These are phyloP conservation scores for Podospora appendiculata DNA, from an alignment of 495 filamentous ascomycete species.

Conservation along the genomic window DNA sequence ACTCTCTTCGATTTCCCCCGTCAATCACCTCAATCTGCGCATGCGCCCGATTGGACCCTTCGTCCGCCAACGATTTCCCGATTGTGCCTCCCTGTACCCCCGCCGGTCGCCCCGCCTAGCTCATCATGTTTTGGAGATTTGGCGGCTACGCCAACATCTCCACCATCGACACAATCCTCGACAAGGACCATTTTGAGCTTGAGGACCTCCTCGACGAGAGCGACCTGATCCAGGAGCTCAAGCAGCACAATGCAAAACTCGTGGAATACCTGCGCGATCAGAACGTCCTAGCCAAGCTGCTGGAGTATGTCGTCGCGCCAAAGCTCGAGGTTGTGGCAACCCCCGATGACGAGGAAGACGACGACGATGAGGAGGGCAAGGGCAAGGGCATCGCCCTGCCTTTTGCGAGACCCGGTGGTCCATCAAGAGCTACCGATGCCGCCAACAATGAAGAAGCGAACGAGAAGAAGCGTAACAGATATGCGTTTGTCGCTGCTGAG, in stretches of 20 bases:
- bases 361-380: conserved; percentile 43
- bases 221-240: conserved; percentile 93
- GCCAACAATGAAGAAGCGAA: conserved; percentile 51
- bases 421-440: conserved; percentile 31
- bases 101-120: conserved; percentile 2
- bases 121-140: conserved; percentile 97
- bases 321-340: conserved; percentile 49
- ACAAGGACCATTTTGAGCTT: conserved; percentile 86
- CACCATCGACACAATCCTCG: conserved; percentile 90
- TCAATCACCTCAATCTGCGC: conserved; percentile 1
- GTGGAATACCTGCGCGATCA: conserved; percentile 92
- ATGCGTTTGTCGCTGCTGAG: conserved; percentile 87
- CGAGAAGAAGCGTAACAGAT: conserved; percentile 84
- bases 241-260: conserved; percentile 95
- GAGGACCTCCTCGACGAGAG: conserved; percentile 95
- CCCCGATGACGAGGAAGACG: conserved; percentile 55
- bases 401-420: conserved; percentile 35
- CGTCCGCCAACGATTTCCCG: background rate
- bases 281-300: conserved; percentile 73
- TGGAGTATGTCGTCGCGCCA: conserved; percentile 85
- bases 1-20: background rate
- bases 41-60: conserved; percentile 4
- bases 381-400: conserved; percentile 41
- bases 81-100: background rate
- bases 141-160: conserved; percentile 97